phyloP scores from a whole-genome alignment of 768 basidiomycete species.

The Tephrocybe rancida region DNA sequence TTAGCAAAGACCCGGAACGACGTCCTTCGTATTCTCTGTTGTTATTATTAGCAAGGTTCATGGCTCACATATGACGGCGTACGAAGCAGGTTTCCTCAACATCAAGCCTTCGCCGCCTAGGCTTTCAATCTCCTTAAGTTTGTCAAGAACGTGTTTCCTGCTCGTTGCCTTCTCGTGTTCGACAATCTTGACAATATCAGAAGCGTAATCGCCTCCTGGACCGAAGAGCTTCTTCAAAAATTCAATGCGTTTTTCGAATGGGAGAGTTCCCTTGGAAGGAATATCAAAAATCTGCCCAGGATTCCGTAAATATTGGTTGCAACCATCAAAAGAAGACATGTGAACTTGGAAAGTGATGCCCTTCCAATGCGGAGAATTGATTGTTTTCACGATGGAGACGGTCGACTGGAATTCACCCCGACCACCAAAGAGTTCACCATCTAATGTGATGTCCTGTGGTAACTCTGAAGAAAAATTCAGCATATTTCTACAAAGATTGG shows the following conservation, averaged over 20 bases:
- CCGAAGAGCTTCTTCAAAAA: slow-evolving; percentile 49
- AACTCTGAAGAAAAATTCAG: slow-evolving; percentile 36
- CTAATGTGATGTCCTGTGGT: slow-evolving; percentile 56
- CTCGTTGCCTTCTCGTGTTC: slow-evolving; percentile 45
- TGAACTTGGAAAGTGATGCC: slow-evolving; percentile 55
- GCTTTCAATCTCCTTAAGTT: slow-evolving; percentile 54
- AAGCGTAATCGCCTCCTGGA: slow-evolving; percentile 42
- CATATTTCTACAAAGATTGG: neutral
- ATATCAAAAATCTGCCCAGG: slow-evolving; percentile 55
- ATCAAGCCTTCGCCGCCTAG: slow-evolving; percentile 63
- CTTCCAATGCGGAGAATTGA: slow-evolving; percentile 59
- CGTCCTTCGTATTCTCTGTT: slow-evolving; percentile 50
- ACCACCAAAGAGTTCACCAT: slow-evolving; percentile 62
- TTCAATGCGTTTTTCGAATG: slow-evolving; percentile 54
- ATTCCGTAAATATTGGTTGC: neutral
- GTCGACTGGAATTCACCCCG: slow-evolving; percentile 60
- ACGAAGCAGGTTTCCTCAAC: slow-evolving; percentile 55
- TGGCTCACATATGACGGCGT: slow-evolving; percentile 19
- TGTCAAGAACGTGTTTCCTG: slow-evolving; percentile 54
- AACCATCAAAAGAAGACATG: slow-evolving; percentile 1
- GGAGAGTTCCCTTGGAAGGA: slow-evolving; percentile 45
- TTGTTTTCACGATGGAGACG: slow-evolving; percentile 60
- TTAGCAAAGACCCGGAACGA: slow-evolving; percentile 50
- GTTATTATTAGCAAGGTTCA: neutral
- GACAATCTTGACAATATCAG: slow-evolving; percentile 47